Percentiles rank a stretch among this genome's conserved stretches.
These are phyloP conservation scores for Ceriops zippeliana DNA, from an alignment of 345 rosid species.

Conservation along the genomic window DNA sequence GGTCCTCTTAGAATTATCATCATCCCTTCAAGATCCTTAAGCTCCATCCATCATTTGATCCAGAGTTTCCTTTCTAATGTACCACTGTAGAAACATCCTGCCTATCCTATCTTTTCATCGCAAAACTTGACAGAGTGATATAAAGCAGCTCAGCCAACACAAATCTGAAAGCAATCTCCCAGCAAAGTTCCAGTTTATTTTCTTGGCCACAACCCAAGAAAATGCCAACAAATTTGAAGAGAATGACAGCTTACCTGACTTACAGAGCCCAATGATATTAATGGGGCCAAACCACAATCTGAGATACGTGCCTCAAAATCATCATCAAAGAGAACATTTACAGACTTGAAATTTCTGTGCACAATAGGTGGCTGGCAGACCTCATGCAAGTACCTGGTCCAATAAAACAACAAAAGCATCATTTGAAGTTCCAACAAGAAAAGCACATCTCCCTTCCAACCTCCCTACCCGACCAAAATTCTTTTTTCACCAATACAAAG, in stretches of 20 bases:
- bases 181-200: slow-evolving; percentile 4
- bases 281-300: slow-evolving; percentile 86
- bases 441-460: neutral
- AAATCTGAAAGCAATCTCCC: slow-evolving; percentile 4
- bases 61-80: neutral
- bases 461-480: neutral
- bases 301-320: slow-evolving; percentile 73
- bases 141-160: slow-evolving; percentile 11
- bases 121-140: neutral
- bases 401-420: slow-evolving; percentile 20
- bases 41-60: neutral
- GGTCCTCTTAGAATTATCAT: neutral
- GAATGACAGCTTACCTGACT: slow-evolving; percentile 62
- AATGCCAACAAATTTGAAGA: slow-evolving; percentile 6
- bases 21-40: neutral
- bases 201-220: neutral
- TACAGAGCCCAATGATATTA: slow-evolving; percentile 81
- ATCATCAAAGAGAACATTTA: slow-evolving; percentile 82
- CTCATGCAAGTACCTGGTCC: slow-evolving; percentile 86
- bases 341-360: slow-evolving; percentile 88
- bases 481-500: too few relatives aligned
- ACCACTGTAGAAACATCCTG: too few relatives aligned
- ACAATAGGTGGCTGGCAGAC: slow-evolving; percentile 79
- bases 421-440: neutral
- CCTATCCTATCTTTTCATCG: too few relatives aligned